Conservation (phyloP, 2,329 filamentous ascomycete genomes). For the Tolypocladium amazonense region DNA sequence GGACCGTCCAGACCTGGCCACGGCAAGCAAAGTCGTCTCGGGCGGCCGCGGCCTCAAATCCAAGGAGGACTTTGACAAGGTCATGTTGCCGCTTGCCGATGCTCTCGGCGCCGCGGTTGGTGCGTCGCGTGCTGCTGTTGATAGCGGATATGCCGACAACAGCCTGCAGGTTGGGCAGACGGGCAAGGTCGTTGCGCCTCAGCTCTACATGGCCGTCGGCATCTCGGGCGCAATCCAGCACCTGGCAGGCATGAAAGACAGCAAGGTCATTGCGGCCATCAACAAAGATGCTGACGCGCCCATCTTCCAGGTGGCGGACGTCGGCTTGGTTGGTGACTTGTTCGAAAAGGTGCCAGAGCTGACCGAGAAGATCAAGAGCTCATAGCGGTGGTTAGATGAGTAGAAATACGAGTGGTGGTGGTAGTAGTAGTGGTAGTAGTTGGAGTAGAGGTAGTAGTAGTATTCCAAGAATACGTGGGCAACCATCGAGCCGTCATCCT, state of each 20-base stretch:
- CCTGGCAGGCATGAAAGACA: conserved; percentile 98
- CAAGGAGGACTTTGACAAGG: conserved; percentile 89
- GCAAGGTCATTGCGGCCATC: conserved; percentile 97
- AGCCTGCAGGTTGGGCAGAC: conserved; percentile 97
- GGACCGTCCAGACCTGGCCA: conserved; percentile 84
- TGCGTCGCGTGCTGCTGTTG: conserved; percentile 87
- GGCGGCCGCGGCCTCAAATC: conserved; percentile 93
- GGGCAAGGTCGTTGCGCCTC: conserved; percentile 93
- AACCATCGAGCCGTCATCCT: conserved; percentile 14
- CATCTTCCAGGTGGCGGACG: conserved; percentile 96
- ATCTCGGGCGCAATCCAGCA: conserved; percentile 98
- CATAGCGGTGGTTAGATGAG: conserved; percentile 12
- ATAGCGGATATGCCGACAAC: conserved; percentile 97
- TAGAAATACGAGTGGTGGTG: too few relatives aligned
- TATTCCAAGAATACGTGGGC: neutral
- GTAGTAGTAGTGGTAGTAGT: neutral
- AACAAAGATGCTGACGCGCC: conserved; percentile 97
- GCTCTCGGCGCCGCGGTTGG: conserved; percentile 91
- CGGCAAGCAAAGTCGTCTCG: conserved; percentile 82
- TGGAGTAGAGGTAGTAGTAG: conserved; percentile 6
- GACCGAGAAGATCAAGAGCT: conserved; percentile 80
- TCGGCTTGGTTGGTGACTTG: conserved; percentile 87
- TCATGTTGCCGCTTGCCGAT: conserved; percentile 90
- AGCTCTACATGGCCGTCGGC: conserved; percentile 89
- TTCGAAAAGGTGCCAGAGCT: conserved; percentile 94